Percentiles rank a stretch among this genome's conserved stretches.
Evolutionary conservation across 257 asterid genomes (phyloP).

Genomic region (Salvia splendens): DNA sequence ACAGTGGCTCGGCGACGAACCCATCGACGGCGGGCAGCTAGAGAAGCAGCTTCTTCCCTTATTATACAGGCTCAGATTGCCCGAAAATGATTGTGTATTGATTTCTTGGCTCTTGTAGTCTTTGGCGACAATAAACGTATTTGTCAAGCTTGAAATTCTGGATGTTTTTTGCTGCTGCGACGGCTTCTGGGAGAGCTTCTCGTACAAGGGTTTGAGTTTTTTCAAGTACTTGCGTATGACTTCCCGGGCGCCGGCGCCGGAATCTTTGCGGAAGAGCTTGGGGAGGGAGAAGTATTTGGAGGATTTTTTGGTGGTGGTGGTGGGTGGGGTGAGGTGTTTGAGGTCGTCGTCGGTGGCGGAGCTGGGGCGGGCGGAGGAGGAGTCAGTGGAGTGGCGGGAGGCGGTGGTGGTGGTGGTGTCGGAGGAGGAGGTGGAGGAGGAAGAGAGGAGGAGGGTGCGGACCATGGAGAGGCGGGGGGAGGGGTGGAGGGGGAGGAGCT

Average conservation of each 20-base stretch:
- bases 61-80: constrained; percentile 60
- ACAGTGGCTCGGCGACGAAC: constrained; percentile 77
- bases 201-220: constrained; percentile 77
- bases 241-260: constrained; percentile 58
- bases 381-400: constrained; percentile 78
- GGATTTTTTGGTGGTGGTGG: constrained; percentile 23
- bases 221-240: constrained; percentile 69
- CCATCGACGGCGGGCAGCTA: constrained; percentile 89
- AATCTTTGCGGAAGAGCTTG: constrained; percentile 68
- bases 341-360: constrained; percentile 66
- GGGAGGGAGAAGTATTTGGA: constrained; percentile 71
- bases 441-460: constrained; percentile 69
- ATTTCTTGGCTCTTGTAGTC: constrained; percentile 1
- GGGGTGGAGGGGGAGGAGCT: constrained; percentile 76
- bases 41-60: constrained; percentile 57
- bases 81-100: constrained; percentile 55
- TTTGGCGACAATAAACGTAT: neutral
- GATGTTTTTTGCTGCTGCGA: constrained; percentile 26
- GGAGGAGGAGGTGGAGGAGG: constrained; percentile 73
- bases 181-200: constrained; percentile 60
- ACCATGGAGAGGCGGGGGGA: constrained; percentile 83
- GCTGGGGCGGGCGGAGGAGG: constrained; percentile 67
- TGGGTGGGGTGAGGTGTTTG: constrained; percentile 43
- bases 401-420: constrained; percentile 73
- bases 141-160: constrained; percentile 21